Conservation (phyloP, 805 yeast species). For the Kodamaea leandrae region DNA sequence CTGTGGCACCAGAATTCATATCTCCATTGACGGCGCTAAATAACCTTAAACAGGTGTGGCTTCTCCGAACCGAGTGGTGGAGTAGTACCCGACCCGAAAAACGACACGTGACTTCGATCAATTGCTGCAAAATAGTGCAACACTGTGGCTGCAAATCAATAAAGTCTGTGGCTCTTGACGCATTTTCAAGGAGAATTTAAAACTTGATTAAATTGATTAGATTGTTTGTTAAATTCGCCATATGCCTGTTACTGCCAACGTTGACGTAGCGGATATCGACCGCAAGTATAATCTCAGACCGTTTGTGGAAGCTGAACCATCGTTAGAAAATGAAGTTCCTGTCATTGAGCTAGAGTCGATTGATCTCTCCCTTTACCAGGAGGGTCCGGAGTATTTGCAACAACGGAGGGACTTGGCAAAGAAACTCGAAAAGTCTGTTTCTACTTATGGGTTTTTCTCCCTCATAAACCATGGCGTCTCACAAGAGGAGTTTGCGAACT, state of each 20-base stretch:
- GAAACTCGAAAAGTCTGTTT: slow-evolving; percentile 38
- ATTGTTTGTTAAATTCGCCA: too few relatives aligned
- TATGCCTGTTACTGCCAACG: neutral
- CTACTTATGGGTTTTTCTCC: slow-evolving; percentile 45
- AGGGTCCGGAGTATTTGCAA: slow-evolving; percentile 34
- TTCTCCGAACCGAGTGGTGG: slow-evolving; percentile 1
- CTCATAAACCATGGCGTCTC: slow-evolving; percentile 42
- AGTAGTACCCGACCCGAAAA: neutral
- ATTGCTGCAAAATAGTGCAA: neutral
- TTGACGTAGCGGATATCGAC: slow-evolving; percentile 17
- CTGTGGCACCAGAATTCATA: slow-evolving; percentile 1
- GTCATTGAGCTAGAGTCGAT: slow-evolving; percentile 31
- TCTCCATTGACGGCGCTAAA: too few relatives aligned
- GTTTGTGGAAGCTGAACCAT: slow-evolving; percentile 26
- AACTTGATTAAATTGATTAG: too few relatives aligned
- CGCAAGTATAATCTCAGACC: slow-evolving; percentile 29
- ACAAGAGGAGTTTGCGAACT: slow-evolving; percentile 28
- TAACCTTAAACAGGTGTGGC: neutral
- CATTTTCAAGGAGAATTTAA: too few relatives aligned
- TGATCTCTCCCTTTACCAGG: slow-evolving; percentile 34
- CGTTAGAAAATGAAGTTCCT: slow-evolving; percentile 14
- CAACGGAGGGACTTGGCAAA: slow-evolving; percentile 33
- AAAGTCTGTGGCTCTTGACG: neutral
- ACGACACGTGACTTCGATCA: neutral
- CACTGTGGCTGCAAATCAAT: neutral